Evolutionary conservation across 495 filamentous ascomycete genomes (phyloP).

Genomic region (Talaromyces wortmannii): DNA sequence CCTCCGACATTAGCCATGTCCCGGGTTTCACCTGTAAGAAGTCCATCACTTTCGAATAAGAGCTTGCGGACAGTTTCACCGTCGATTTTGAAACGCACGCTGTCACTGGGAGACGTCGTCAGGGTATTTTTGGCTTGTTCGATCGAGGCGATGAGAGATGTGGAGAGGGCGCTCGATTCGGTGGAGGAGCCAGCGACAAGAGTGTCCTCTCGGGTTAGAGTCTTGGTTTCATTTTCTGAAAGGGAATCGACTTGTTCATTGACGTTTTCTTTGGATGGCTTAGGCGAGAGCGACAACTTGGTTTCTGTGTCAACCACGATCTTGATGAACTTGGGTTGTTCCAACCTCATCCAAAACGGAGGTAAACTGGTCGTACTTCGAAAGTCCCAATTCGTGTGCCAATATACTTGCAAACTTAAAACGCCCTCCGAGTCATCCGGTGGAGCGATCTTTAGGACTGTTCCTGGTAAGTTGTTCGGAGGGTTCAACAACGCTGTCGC

Average conservation of each 20-base stretch:
- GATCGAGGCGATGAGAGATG: neutral
- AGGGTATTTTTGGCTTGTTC: neutral
- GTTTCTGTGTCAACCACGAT: neutral
- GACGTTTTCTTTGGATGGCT: constrained; percentile 7
- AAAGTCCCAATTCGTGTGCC: constrained; percentile 51
- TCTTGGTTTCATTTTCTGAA: neutral
- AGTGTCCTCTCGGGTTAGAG: neutral
- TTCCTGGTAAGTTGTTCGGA: constrained; percentile 27
- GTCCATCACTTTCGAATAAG: constrained; percentile 9
- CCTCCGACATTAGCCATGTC: neutral
- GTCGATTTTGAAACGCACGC: constrained; percentile 3
- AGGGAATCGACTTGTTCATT: constrained; percentile 1
- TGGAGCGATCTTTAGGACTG: constrained; percentile 47
- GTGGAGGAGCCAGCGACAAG: constrained; percentile 5
- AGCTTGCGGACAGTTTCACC: neutral
- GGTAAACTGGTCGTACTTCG: constrained; percentile 46
- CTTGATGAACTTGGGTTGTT: constrained; percentile 15
- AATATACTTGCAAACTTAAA: constrained; percentile 47
- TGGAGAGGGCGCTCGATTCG: neutral
- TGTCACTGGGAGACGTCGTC: constrained; percentile 3
- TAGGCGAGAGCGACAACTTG: neutral
- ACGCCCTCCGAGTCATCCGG: constrained; percentile 58
- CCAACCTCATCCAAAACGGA: constrained; percentile 54
- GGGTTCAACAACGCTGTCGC: constrained; percentile 51
- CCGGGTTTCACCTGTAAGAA: constrained; percentile 11